Base-by-base conservation (phyloP, 177 flowering plant genomes). In the Vitis hybrid region DNA sequence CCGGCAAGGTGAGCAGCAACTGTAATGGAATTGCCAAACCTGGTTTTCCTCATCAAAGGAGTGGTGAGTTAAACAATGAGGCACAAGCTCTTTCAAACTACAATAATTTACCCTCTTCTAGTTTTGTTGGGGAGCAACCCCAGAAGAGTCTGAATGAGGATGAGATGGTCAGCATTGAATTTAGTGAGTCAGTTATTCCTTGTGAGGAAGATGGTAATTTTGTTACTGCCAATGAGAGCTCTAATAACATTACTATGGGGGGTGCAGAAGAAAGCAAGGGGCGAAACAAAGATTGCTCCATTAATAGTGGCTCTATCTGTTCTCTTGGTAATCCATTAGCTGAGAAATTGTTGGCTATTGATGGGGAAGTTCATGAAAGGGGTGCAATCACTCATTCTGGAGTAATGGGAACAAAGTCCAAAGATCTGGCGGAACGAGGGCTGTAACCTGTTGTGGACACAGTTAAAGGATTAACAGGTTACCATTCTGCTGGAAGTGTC, bases 1-100 rank as follows among this genome's bases (percentile, higher is more conserved):
- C 51, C 48, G 11, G 48, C 22, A 65, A 15, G 31, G 22, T 14
- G 51, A 29, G 63, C 20, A 22, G 6, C 10, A 53, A 13, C 39
- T 51, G 52, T 72, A 59, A 66, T 34, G 70, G 66, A 63, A 22
- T 51, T 66, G 29, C 54, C 58, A 66, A 22, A 19, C 74, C 57
- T 26, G 69, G 65, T 18, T 66, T 52, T 61, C 63, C 22, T 63
- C 61, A 72, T 59, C 65, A 72, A 45, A 71, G 50, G 10, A 54
- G 59, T 50, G 45, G 26, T 55, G 51, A 49, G 50, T 56, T 16
- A 34, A 60, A 52, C 11, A 18, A 66, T 59, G 51, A 52, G 70
- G 45, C 26, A 55, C 53, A 31, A 49, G 16, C 60, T 10, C 48
- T 20, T 59, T 20, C 20, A 31, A 16, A 45, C 61, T 18, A 50